A percentile compares a stretch with the other conserved stretches of the same genome.
phyloP scores from a whole-genome alignment of 768 basidiomycete genomes.

The Agaricus sinodeliciosus region DNA sequence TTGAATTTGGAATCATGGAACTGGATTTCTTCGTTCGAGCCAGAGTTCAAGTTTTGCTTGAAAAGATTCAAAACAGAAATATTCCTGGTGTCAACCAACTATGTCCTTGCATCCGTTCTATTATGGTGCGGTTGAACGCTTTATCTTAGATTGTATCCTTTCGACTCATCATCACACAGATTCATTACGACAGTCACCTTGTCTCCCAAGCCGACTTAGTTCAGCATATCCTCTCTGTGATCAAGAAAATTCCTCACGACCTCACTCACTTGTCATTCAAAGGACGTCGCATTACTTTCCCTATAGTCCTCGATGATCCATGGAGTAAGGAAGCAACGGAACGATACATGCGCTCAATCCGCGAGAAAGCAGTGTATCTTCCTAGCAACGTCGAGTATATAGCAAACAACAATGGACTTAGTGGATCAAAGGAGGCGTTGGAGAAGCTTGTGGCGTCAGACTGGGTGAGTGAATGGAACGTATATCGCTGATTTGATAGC shows the following conservation, averaged over 20 bases:
- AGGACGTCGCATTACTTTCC: slow-evolving; percentile 50
- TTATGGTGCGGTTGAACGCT: slow-evolving; percentile 32
- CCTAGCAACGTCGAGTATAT: slow-evolving; percentile 67
- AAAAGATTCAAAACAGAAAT: slow-evolving; percentile 24
- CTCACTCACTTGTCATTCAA: slow-evolving; percentile 37
- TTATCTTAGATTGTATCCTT: neutral
- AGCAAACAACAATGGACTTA: slow-evolving; percentile 53
- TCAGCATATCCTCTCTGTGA: slow-evolving; percentile 28
- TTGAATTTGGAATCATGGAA: slow-evolving; percentile 53
- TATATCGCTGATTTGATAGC: neutral
- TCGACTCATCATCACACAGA: slow-evolving; percentile 21
- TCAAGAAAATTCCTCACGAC: slow-evolving; percentile 32
- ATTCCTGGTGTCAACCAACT: slow-evolving; percentile 33
- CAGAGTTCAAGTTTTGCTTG: slow-evolving; percentile 51
- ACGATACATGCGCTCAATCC: slow-evolving; percentile 48
- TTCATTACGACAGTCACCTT: slow-evolving; percentile 39
- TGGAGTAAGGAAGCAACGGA: slow-evolving; percentile 50
- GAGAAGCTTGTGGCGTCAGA: slow-evolving; percentile 39
- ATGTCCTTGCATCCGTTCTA: slow-evolving; percentile 49
- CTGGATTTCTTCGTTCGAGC: slow-evolving; percentile 49
- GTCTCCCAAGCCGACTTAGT: slow-evolving; percentile 41
- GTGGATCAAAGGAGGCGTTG: slow-evolving; percentile 35
- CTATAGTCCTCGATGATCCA: slow-evolving; percentile 55
- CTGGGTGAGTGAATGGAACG: slow-evolving; percentile 30
- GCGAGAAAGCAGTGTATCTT: slow-evolving; percentile 56